Evolutionary conservation across 1,284 basidiomycete genomes (phyloP).

Genomic region (Sphagnurus paluster): DNA sequence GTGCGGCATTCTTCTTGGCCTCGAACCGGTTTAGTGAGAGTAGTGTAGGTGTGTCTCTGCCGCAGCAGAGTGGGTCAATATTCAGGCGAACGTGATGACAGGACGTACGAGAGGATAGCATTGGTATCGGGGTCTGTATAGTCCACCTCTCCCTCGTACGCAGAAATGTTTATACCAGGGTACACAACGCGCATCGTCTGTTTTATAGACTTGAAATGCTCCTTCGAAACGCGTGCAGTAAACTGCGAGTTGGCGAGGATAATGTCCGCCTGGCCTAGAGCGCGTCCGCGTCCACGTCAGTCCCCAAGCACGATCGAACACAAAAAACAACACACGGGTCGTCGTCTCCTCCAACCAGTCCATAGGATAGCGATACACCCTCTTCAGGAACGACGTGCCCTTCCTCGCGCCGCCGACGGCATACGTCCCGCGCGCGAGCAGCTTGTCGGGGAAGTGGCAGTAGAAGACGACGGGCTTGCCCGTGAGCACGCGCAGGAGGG

Average conservation of each 20-base stretch:
- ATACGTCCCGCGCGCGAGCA: constrained; percentile 80
- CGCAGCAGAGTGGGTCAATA: constrained; percentile 8
- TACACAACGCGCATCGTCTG: constrained; percentile 79
- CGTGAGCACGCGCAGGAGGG: constrained; percentile 71
- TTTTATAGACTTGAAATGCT: constrained; percentile 73
- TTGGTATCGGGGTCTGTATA: constrained; percentile 49
- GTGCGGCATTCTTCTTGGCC: constrained; percentile 87
- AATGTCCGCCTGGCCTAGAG: constrained; percentile 79
- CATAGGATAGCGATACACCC: constrained; percentile 85
- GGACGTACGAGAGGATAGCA: constrained; percentile 67
- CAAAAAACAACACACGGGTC: constrained; percentile 66
- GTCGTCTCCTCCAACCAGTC: constrained; percentile 90
- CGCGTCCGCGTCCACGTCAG: constrained; percentile 1
- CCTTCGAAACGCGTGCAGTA: constrained; percentile 78
- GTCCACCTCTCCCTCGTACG: constrained; percentile 56
- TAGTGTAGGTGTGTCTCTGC: constrained; percentile 73
- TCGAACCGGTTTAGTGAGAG: constrained; percentile 96
- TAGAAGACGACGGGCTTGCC: constrained; percentile 90
- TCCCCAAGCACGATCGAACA: background rate
- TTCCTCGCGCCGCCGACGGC: constrained; percentile 36
- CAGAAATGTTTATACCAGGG: constrained; percentile 84
- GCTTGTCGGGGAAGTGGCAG: constrained; percentile 96
- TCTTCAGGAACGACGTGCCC: constrained; percentile 56
- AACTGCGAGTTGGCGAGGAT: constrained; percentile 94
- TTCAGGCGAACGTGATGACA: background rate